Conservation (phyloP, 441 rosid species). For the Gossypium schwendimanii region DNA sequence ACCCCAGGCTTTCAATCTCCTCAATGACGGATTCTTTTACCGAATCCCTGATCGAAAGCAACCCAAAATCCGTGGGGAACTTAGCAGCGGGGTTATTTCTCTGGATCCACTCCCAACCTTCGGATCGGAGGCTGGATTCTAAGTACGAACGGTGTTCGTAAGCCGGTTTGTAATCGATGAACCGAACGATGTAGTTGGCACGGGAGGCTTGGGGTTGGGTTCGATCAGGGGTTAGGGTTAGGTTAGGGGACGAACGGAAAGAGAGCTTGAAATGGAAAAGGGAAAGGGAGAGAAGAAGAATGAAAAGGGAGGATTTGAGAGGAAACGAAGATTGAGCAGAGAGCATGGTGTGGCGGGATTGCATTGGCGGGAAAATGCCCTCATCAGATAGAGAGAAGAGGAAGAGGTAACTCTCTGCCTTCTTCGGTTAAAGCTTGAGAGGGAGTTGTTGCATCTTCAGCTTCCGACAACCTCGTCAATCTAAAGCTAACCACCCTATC, state of each 20-base stretch:
- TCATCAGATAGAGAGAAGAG: slow-evolving; percentile 23
- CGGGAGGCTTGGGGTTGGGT: slow-evolving; percentile 18
- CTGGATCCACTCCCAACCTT: slow-evolving; percentile 82
- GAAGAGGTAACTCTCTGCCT: neutral
- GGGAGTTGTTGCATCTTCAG: neutral
- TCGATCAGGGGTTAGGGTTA: slow-evolving; percentile 26
- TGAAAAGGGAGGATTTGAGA: slow-evolving; percentile 27
- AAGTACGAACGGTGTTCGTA: slow-evolving; percentile 51
- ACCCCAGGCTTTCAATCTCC: slow-evolving; percentile 52
- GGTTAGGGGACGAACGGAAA: slow-evolving; percentile 17
- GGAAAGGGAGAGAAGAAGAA: slow-evolving; percentile 31
- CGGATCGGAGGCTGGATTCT: slow-evolving; percentile 42
- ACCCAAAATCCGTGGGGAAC: slow-evolving; percentile 81
- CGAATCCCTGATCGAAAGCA: slow-evolving; percentile 49
- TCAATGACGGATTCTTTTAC: slow-evolving; percentile 35
- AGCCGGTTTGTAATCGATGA: slow-evolving; percentile 53
- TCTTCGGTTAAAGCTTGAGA: neutral
- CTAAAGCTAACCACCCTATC: neutral
- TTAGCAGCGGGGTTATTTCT: slow-evolving; percentile 70
- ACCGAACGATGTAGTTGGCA: slow-evolving; percentile 67
- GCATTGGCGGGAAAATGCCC: slow-evolving; percentile 42
- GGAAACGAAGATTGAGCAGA: slow-evolving; percentile 17
- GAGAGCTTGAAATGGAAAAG: slow-evolving; percentile 35
- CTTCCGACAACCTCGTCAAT: slow-evolving; percentile 1
- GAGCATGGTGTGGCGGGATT: slow-evolving; percentile 22